Evolutionary conservation across 257 asterid species (phyloP), one percentile per base, ranked within the genome.

Genomic region (Henckelia pumila): DNA sequence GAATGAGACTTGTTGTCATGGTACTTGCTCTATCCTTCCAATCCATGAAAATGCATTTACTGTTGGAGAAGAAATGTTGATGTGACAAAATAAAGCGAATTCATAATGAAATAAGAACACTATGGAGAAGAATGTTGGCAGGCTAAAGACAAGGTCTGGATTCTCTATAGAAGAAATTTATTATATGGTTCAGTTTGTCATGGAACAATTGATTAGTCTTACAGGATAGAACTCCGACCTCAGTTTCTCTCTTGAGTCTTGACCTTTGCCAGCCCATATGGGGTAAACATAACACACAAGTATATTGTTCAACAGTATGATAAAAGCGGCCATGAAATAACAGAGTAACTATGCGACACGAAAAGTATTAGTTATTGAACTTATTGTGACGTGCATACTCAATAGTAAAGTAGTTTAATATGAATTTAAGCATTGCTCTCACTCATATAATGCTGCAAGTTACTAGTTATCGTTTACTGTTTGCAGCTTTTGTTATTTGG

Each of bases 401-500:
- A 10, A 13, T 40, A n/a, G 50, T 40, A 47, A 53, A 60, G n/a
- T 59, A 50, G 37, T 70, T 55, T 71, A 35, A 32, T 68, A 7
- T 23, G 20, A 32, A 22, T 61, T 35, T 69, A 33, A 20, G 63
- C 56, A 14, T 58, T 44, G 44, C 37, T 24, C 71, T 75, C 50
- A 33, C 59, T 25, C 63, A 24, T 66, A 16, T 59, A 66, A 21
- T 69, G n/a, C n/a, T 28, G 62, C 67, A 26, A 30, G 35, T 57
- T 67, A 63, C 66, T 14, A 25, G n/a, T 3, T 10, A 57, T 26
- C 60, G 29, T 67, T 60, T 58, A 57, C 37, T 74, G 58, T 70
- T 73, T 83, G 78, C 95, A 94, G 99, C 95, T 91, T 73, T 59
- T 94, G 81, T 77, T 94, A 81, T 94, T 94, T 83, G 97, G 99